phyloP scores from a whole-genome alignment of 164 flowering plant species.

The Cinnamomum chago region DNA sequence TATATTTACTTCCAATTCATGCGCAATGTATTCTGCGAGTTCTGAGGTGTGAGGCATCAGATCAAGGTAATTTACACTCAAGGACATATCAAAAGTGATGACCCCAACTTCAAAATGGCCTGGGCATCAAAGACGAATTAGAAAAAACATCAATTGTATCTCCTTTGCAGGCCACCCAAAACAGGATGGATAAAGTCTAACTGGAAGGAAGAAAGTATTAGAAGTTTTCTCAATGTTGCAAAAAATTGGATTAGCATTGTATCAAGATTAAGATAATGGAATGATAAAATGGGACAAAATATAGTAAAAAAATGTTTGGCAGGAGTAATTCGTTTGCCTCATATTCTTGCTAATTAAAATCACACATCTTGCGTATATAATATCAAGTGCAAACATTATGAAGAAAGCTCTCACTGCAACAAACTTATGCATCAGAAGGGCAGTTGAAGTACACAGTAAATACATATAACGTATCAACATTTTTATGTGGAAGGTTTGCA shows the following conservation, averaged over 20 bases:
- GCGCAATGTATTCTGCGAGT: slow-evolving; percentile 48
- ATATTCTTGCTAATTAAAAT: too few species aligned
- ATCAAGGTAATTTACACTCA: slow-evolving; percentile 42
- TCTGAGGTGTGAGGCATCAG: slow-evolving; percentile 57
- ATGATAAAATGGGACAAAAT: not conserved
- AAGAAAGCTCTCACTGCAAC: too few species aligned
- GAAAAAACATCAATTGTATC: not conserved
- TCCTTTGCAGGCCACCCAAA: not conserved
- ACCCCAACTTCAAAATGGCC: slow-evolving; percentile 47
- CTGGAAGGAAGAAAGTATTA: not conserved
- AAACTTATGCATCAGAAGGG: too few species aligned
- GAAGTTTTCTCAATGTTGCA: not conserved
- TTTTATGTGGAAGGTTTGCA: too few species aligned
- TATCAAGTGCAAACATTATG: too few species aligned
- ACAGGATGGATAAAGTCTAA: not conserved
- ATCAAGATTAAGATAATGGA: not conserved
- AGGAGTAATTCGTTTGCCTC: too few species aligned
- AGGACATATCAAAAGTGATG: slow-evolving; percentile 53
- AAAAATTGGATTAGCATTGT: not conserved
- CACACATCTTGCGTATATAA: too few species aligned
- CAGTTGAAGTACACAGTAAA: too few species aligned
- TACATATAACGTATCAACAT: too few species aligned
- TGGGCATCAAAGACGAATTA: slow-evolving; percentile 18
- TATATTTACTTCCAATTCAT: slow-evolving; percentile 48
- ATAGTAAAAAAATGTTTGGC: too few species aligned